phyloP scores from a whole-genome alignment of 1,284 basidiomycete species.

The Cutaneotrichosporon dermatis region DNA sequence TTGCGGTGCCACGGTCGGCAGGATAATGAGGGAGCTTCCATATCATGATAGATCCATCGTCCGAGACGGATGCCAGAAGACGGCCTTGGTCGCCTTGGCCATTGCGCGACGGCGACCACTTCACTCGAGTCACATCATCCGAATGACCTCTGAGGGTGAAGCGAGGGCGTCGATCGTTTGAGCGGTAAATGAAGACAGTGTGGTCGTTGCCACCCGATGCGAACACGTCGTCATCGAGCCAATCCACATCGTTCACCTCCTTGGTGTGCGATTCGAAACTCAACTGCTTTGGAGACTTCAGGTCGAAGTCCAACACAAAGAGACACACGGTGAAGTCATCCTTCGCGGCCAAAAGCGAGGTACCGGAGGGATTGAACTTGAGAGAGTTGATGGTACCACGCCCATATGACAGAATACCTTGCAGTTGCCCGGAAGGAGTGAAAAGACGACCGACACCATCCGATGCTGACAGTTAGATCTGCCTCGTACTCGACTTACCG shows the following conservation, averaged over 20 bases:
- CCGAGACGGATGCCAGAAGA: constrained; percentile 37
- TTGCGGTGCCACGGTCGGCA: constrained; percentile 21
- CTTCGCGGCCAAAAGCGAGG: constrained; percentile 33
- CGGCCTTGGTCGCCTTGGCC: constrained; percentile 13
- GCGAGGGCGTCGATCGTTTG: constrained; percentile 32
- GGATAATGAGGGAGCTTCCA: constrained; percentile 41
- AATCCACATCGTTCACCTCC: constrained; percentile 47
- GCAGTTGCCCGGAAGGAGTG: constrained; percentile 39
- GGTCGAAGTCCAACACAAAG: constrained; percentile 18
- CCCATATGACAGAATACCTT: constrained; percentile 41
- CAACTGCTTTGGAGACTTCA: constrained; percentile 19
- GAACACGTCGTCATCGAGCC: constrained; percentile 46
- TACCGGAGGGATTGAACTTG: constrained; percentile 42
- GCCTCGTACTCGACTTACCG: constrained; percentile 10
- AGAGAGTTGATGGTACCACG: constrained; percentile 38
- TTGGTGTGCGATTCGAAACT: constrained; percentile 39
- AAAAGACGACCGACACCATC: constrained; percentile 43
- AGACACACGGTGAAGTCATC: constrained; percentile 32
- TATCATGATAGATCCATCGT: constrained; percentile 41
- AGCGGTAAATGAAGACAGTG: constrained; percentile 37
- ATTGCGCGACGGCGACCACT: constrained; percentile 32
- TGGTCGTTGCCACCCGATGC: constrained; percentile 43
- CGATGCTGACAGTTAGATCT: constrained; percentile 10
- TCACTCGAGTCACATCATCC: constrained; percentile 41
- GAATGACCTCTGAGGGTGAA: constrained; percentile 43